phyloP scores from a whole-genome alignment of 108 stramenopile genomes.

The Discostella pseudostelligera region DNA sequence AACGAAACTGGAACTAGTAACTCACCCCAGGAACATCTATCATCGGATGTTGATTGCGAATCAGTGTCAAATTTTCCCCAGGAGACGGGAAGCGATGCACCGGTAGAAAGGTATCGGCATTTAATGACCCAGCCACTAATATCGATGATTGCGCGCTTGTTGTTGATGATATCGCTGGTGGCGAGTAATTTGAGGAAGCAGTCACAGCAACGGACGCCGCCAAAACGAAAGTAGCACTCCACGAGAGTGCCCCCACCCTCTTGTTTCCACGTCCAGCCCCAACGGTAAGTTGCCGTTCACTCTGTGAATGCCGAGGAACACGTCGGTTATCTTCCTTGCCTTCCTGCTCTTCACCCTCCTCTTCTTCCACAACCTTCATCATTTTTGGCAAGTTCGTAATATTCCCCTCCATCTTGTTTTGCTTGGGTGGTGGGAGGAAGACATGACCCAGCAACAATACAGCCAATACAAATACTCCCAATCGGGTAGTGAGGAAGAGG shows the following conservation, averaged over 20 bases:
- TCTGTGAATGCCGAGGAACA: no score
- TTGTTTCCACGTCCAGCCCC: no score
- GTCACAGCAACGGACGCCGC: background rate
- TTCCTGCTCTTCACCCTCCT: no score
- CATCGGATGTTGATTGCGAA: slow-evolving; percentile 34
- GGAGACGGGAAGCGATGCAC: slow-evolving; percentile 62
- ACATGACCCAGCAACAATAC: background rate
- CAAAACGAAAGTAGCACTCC: background rate
- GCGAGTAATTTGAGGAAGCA: background rate
- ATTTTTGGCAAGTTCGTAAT: no score
- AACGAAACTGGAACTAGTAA: background rate
- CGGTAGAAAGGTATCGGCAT: slow-evolving; percentile 80
- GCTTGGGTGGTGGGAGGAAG: background rate
- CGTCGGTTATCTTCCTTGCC: no score
- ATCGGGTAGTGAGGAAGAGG: background rate
- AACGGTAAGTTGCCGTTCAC: no score
- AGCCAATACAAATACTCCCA: slow-evolving; percentile 1
- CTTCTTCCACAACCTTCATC: no score
- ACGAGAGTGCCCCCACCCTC: background rate
- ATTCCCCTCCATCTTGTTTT: no score
- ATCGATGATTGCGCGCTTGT: slow-evolving; percentile 35
- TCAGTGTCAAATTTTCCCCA: slow-evolving; percentile 75
- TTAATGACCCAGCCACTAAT: slow-evolving; percentile 72
- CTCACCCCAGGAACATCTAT: slow-evolving; percentile 62
- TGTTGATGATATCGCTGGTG: no score